Conservation (phyloP, 371 early-diverging fungal genomes). For the Syncephalis plumigaleata region DNA sequence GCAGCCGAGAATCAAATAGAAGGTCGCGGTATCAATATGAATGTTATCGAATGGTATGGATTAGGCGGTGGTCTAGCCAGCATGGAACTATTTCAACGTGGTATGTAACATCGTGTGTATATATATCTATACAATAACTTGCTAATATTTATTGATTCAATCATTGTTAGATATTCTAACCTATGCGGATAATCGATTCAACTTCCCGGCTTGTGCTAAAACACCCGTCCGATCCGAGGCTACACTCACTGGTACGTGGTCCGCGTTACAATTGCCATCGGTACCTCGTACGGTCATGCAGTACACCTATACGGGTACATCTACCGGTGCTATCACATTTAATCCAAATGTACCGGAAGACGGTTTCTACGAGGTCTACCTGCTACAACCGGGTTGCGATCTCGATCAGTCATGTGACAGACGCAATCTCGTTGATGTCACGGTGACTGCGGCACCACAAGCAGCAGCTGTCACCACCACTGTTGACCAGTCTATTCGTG, state of each 20-base stretch:
- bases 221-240: conserved; percentile 8
- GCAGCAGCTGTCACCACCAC: conserved; percentile 8
- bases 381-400: conserved; percentile 34
- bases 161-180: conserved; percentile 29
- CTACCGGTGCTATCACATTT: conserved; percentile 16
- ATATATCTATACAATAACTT: background rate
- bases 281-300: background rate
- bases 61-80: conserved; percentile 47
- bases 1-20: background rate
- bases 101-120: conserved; percentile 8
- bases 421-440: conserved; percentile 25
- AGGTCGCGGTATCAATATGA: conserved; percentile 30
- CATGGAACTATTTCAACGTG: conserved; percentile 48
- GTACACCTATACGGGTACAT: too few species aligned
- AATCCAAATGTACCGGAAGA: conserved; percentile 34
- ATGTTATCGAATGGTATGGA: conserved; percentile 54
- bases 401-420: conserved; percentile 16
- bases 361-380: conserved; percentile 34
- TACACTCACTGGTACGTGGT: conserved; percentile 15
- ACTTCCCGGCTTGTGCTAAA: conserved; percentile 10
- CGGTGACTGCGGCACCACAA: conserved; percentile 1
- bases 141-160: background rate
- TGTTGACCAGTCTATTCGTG: conserved; percentile 15
- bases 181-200: conserved; percentile 16
- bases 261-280: conserved; percentile 10